phyloP scores from a whole-genome alignment of 1,284 basidiomycete species.

The Ganoderma multipileum region DNA sequence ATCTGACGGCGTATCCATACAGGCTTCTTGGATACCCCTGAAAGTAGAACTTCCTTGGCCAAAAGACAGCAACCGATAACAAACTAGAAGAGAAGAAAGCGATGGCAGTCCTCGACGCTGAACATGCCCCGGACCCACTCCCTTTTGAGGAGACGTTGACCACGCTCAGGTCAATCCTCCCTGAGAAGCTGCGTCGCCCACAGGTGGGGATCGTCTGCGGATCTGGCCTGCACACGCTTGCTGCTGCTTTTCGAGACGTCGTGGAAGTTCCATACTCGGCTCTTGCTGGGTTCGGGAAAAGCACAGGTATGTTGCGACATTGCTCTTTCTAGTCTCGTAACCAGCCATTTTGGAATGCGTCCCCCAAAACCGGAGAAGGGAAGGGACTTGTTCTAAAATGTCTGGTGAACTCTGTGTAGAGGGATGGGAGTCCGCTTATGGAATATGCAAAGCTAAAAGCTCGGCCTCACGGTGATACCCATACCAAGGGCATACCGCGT shows the following conservation, averaged over 20 bases:
- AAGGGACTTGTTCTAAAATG: too few species aligned
- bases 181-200: constrained; percentile 56
- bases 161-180: constrained; percentile 46
- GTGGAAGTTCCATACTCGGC: constrained; percentile 64
- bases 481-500: too few species aligned
- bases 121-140: constrained; percentile 17
- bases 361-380: too few species aligned
- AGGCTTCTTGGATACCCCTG: not conserved
- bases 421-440: too few species aligned
- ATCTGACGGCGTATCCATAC: not conserved
- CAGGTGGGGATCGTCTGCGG: constrained; percentile 82
- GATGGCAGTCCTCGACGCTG: constrained; percentile 18
- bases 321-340: not conserved
- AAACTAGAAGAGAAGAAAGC: not conserved
- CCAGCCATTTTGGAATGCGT: too few species aligned
- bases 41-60: too few species aligned
- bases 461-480: too few species aligned
- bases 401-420: too few species aligned
- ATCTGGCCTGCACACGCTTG: constrained; percentile 76
- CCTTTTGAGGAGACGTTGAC: constrained; percentile 48
- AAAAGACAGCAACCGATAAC: too few species aligned
- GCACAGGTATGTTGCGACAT: constrained; percentile 61
- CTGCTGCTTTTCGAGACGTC: constrained; percentile 57
- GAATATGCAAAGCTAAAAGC: too few species aligned
- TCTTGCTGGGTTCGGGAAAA: constrained; percentile 74